Base-by-base conservation (phyloP, 2,329 filamentous ascomycete genomes). In the Aquanectria penicillioides region DNA sequence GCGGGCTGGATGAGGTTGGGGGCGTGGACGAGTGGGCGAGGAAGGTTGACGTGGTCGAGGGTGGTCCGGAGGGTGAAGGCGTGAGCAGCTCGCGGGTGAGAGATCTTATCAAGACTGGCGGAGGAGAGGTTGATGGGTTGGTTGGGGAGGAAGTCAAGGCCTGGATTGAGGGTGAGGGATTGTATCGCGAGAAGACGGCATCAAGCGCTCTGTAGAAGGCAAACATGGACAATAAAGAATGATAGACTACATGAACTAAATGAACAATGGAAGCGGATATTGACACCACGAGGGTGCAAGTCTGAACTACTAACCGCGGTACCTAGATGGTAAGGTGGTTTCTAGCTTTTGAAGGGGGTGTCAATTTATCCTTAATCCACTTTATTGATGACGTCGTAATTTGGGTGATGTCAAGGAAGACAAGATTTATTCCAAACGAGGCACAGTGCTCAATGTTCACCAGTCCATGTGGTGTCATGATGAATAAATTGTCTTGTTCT, bases 11-110 rank as follows among this genome's bases (percentile, higher is more conserved):
- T 55, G 73, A 70, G 2, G 79, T 83, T 0, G 88, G 88, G 0
- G 88, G 85, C 2, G 77, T 78, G 65, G 74, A 63, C 31, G 79
- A 79, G 59, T 94, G 90, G 90, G 82, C 80, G 33, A 71, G 69
- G 5, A 79, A 81, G 63, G 83, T 94, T 25, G 83, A 87, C 59
- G 73, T 92, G 71, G 83, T 88, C 2, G 77, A 84, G 13, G 84
- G 80, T 0, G 62, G 66, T 12, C 75, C 75, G 13, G 78, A 76
- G 2, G 81, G 77, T 5, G 78, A 75, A 6, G 74, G 72, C 3
- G 78, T 87, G 33, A 87, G 85, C 62, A 87, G 85, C 62, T 93
- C 91, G 6, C 82, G 78, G 66, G 89, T 89, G 38, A 80, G 90
- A 47, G 80, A 82, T 26, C 83, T 86, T 6, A 84, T 84, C 2